phyloP scores from a whole-genome alignment of 2,329 filamentous ascomycete genomes.

The Metarhizium anisopliae region DNA sequence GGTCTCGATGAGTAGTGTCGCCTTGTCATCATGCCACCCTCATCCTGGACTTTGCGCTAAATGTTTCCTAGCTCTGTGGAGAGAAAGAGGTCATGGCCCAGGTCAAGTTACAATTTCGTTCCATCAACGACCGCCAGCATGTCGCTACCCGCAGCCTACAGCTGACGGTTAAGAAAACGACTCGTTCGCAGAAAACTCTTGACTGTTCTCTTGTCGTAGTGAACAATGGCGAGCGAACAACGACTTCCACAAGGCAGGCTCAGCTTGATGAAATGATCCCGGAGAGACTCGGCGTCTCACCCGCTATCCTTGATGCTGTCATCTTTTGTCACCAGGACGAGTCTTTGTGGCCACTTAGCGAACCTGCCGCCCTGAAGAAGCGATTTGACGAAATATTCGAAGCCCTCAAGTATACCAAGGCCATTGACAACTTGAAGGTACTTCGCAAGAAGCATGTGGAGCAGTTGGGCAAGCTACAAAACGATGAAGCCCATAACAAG shows the following conservation, averaged over 20 bases:
- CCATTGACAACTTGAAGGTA: conserved; percentile 87
- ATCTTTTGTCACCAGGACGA: conserved; percentile 99
- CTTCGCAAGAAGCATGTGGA: conserved; percentile 76
- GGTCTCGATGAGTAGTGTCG: neutral
- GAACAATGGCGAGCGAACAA: conserved; percentile 69
- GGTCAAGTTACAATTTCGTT: conserved; percentile 81
- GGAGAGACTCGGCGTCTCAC: conserved; percentile 77
- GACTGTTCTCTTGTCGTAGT: conserved; percentile 70
- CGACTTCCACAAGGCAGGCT: conserved; percentile 69
- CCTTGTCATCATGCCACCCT: neutral
- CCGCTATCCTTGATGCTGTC: conserved; percentile 83
- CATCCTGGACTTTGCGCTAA: neutral
- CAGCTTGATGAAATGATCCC: conserved; percentile 82
- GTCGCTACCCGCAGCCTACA: conserved; percentile 78
- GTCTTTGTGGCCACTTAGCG: conserved; percentile 92
- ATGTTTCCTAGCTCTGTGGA: conserved; percentile 50
- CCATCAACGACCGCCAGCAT: conserved; percentile 68
- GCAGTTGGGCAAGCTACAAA: conserved; percentile 62
- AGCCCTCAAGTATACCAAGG: conserved; percentile 92
- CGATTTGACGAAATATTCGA: conserved; percentile 98
- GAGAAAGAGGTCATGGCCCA: conserved; percentile 87
- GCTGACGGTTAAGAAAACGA: conserved; percentile 75
- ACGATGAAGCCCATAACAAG: conserved; percentile 69
- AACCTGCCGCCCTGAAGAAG: conserved; percentile 78
- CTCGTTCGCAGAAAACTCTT: conserved; percentile 69